phyloP scores from a whole-genome alignment of 805 yeast species.

The Candida wancherniae region DNA sequence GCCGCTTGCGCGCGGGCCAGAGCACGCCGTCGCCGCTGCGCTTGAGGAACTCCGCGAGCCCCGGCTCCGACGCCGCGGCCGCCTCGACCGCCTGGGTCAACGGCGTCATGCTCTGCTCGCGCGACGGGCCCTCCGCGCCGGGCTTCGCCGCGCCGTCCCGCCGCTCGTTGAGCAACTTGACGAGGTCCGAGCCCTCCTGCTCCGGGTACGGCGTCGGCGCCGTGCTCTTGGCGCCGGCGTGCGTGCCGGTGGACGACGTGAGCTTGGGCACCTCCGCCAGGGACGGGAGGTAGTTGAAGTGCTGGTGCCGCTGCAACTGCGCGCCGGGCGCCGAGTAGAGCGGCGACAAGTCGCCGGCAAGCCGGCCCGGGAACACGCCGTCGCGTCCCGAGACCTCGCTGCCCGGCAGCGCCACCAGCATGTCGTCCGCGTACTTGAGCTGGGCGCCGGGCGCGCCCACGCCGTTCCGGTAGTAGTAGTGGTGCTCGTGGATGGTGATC shows the following conservation, averaged over 20 bases:
- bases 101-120: conserved; percentile 32
- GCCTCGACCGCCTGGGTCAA: conserved; percentile 38
- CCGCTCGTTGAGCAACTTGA: conserved; percentile 43
- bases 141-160: too few species aligned
- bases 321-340: conserved; percentile 10
- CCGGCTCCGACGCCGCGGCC: conserved; percentile 28
- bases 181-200: conserved; percentile 37
- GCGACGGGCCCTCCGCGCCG: conserved; percentile 4
- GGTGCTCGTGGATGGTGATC: conserved; percentile 78
- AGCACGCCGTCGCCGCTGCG: conserved; percentile 5
- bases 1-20: conserved; percentile 8
- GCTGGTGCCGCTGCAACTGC: conserved; percentile 37
- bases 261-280: conserved; percentile 66
- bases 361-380: conserved; percentile 1
- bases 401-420: too few species aligned
- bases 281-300: conserved; percentile 72
- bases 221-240: conserved; percentile 13
- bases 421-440: too few species aligned
- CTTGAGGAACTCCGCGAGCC: conserved; percentile 5
- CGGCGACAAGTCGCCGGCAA: conserved; percentile 3
- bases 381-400: neutral
- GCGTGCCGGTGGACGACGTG: conserved; percentile 51
- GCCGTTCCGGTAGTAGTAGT: conserved; percentile 45
- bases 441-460: too few species aligned
- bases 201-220: conserved; percentile 10